Conservation (phyloP, 352 stramenopile species). For the Phytophthora sp. region DNA sequence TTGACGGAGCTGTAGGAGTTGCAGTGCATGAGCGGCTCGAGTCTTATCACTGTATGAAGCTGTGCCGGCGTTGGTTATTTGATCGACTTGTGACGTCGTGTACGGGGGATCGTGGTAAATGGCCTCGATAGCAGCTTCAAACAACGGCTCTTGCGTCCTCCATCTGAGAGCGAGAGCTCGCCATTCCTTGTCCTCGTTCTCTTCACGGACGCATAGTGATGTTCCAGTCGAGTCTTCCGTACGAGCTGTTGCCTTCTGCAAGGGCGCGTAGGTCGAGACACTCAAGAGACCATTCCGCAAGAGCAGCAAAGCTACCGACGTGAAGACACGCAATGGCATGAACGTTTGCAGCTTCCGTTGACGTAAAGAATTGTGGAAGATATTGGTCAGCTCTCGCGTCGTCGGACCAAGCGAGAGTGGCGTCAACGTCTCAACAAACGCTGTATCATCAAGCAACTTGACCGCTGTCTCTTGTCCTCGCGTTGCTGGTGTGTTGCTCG, state of each 20-base stretch:
- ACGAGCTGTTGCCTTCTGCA: slow-evolving; percentile 23
- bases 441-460: slow-evolving; percentile 51
- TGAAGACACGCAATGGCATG: slow-evolving; percentile 72
- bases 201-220: slow-evolving; percentile 30
- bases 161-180: slow-evolving; percentile 57
- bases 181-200: slow-evolving; percentile 58
- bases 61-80: too few species aligned
- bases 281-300: slow-evolving; percentile 65
- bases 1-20: slow-evolving; percentile 56
- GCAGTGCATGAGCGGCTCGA: slow-evolving; percentile 34
- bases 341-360: slow-evolving; percentile 55
- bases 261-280: slow-evolving; percentile 53
- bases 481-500: not conserved
- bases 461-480: not conserved
- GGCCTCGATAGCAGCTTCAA: slow-evolving; percentile 57
- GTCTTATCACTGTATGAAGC: slow-evolving; percentile 14
- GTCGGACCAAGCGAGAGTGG: slow-evolving; percentile 54
- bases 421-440: slow-evolving; percentile 52
- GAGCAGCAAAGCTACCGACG: slow-evolving; percentile 65
- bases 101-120: slow-evolving; percentile 39
- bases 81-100: too few species aligned
- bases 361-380: slow-evolving; percentile 72
- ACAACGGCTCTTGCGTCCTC: slow-evolving; percentile 52
- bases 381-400: slow-evolving; percentile 63
- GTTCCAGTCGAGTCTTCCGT: not conserved